Evolutionary conservation across 441 rosid species (phyloP).

Genomic region (Erodium trifolium): DNA sequence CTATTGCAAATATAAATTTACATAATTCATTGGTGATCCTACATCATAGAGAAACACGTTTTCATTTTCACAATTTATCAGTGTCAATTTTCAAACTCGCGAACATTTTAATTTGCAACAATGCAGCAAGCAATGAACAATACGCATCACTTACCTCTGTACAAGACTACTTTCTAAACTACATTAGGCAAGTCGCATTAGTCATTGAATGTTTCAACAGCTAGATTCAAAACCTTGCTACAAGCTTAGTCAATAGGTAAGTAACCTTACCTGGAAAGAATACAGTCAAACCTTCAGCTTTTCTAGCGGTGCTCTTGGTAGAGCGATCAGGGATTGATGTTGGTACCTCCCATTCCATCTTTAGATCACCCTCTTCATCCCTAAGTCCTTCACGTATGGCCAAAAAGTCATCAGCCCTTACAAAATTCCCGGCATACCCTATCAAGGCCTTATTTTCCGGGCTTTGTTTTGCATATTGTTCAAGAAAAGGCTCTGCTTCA

Average conservation of each 20-base stretch:
- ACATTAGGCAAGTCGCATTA: slow-evolving; percentile 2
- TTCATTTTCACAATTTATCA: neutral
- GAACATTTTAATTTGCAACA: neutral
- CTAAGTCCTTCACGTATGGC: slow-evolving; percentile 65
- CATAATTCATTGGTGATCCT: slow-evolving; percentile 1
- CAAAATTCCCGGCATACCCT: slow-evolving; percentile 83
- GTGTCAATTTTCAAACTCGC: neutral
- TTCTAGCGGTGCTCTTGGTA: slow-evolving; percentile 48
- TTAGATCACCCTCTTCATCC: slow-evolving; percentile 94
- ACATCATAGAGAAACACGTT: too few species aligned
- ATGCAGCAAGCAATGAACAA: slow-evolving; percentile 7
- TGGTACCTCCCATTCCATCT: slow-evolving; percentile 36
- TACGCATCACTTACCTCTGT: neutral
- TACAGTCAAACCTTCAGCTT: slow-evolving; percentile 69
- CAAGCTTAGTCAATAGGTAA: slow-evolving; percentile 5
- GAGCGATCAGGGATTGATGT: slow-evolving; percentile 41
- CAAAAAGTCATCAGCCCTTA: slow-evolving; percentile 69
- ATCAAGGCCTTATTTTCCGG: slow-evolving; percentile 61
- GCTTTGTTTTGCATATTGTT: slow-evolving; percentile 72
- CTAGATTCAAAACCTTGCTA: neutral
- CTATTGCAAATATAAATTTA: neutral
- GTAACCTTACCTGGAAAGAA: slow-evolving; percentile 77
- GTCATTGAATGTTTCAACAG: neutral
- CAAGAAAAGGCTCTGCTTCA: slow-evolving; percentile 95
- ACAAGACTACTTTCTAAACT: neutral